phyloP scores from a whole-genome alignment of 331 rosid genomes.

The Cydonia oblonga region DNA sequence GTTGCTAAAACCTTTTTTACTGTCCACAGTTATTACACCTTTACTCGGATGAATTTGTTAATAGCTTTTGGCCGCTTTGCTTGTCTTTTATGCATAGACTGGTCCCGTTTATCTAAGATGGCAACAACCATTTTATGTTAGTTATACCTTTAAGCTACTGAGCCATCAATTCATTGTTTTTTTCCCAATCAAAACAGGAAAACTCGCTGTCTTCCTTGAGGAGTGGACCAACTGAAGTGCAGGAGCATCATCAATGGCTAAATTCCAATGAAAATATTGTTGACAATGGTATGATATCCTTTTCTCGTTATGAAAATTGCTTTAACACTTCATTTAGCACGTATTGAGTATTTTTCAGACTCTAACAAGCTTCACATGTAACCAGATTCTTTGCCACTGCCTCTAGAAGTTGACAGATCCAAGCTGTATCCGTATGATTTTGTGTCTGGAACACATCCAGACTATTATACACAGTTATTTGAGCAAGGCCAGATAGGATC shows the following conservation, averaged over 20 bases:
- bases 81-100: background rate
- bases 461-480: slow-evolving; percentile 24
- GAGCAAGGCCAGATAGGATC: slow-evolving; percentile 42
- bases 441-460: slow-evolving; percentile 24
- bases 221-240: slow-evolving; percentile 27
- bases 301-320: background rate
- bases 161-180: background rate
- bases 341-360: slow-evolving; percentile 7
- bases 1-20: background rate
- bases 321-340: background rate
- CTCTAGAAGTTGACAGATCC: slow-evolving; percentile 21
- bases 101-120: background rate
- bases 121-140: background rate
- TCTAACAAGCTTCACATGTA: slow-evolving; percentile 24
- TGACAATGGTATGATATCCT: slow-evolving; percentile 36
- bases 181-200: slow-evolving; percentile 41
- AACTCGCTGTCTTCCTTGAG: slow-evolving; percentile 18
- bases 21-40: background rate
- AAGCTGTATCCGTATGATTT: slow-evolving; percentile 29
- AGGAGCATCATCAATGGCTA: slow-evolving; percentile 37
- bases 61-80: background rate
- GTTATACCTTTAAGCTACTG: background rate
- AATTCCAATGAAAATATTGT: slow-evolving; percentile 21
- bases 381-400: slow-evolving; percentile 37
- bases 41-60: background rate